Conservation (phyloP, 2,329 filamentous ascomycete genomes). For the Xylariaceae sp. region DNA sequence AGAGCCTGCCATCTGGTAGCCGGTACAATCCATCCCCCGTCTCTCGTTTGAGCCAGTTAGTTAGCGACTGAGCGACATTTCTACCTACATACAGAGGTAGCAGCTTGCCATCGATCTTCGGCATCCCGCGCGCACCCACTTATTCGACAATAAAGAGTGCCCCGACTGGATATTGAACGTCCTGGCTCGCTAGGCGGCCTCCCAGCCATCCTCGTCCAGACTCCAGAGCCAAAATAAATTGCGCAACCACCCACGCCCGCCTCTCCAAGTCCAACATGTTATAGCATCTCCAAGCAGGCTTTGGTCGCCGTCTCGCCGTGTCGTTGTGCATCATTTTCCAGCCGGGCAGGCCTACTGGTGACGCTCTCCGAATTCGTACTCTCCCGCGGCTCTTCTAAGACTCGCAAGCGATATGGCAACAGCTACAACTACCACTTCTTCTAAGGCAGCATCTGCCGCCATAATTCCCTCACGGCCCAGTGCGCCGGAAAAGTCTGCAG, state of each 20-base stretch:
- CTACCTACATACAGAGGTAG: too few relatives aligned
- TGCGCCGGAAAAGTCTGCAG: slow-evolving; percentile 32
- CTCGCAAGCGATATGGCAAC: slow-evolving; percentile 26
- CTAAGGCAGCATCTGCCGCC: slow-evolving; percentile 19
- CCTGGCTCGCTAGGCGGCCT: slow-evolving; percentile 7
- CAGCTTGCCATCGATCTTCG: not conserved
- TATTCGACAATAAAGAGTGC: slow-evolving; percentile 17
- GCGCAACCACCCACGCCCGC: slow-evolving; percentile 3
- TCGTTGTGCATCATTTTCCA: slow-evolving; percentile 21
- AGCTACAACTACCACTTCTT: slow-evolving; percentile 13
- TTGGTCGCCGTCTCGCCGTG: slow-evolving; percentile 24
- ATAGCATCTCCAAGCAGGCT: slow-evolving; percentile 17
- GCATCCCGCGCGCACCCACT: slow-evolving; percentile 23
- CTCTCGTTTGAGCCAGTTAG: slow-evolving; percentile 10
- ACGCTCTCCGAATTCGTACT: slow-evolving; percentile 5
- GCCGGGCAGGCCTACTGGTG: slow-evolving; percentile 21
- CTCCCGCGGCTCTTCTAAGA: not conserved
- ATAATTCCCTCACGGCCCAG: slow-evolving; percentile 20
- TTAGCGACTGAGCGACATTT: slow-evolving; percentile 15
- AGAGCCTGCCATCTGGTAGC: slow-evolving; percentile 19
- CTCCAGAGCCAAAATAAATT: slow-evolving; percentile 16
- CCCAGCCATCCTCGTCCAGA: not conserved
- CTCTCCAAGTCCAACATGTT: slow-evolving; percentile 21
- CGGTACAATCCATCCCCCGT: not conserved
- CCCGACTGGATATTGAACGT: slow-evolving; percentile 14